Conservation (phyloP, 129 eudicot species). For the Chrysanthemum lavandulifolium region DNA sequence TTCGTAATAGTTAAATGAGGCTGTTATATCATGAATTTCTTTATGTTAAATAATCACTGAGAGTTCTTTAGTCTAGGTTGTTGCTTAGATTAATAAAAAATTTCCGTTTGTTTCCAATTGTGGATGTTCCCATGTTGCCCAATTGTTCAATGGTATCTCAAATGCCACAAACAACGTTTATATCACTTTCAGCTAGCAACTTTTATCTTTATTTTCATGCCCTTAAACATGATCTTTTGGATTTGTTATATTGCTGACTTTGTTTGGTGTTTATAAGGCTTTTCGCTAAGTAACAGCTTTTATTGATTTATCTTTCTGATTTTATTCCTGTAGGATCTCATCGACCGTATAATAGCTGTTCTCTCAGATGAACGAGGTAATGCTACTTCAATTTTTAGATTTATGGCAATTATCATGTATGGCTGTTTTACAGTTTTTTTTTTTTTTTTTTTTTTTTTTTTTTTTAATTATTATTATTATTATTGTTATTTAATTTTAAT, state of each 20-base stretch:
- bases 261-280: too few relatives aligned
- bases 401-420: neutral
- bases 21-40: conserved; percentile 12
- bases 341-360: conserved; percentile 68
- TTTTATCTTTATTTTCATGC: neutral
- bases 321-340: conserved; percentile 67
- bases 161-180: conserved; percentile 6
- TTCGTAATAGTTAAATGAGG: conserved; percentile 2
- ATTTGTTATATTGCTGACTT: conserved; percentile 4
- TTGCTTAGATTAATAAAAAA: conserved; percentile 10
- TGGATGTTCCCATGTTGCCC: neutral
- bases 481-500: neutral
- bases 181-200: neutral
- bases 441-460: too few relatives aligned
- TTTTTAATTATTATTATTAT: too few relatives aligned
- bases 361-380: conserved; percentile 85
- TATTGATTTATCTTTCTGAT: conserved; percentile 17
- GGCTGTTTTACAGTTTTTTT: neutral
- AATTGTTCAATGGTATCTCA: neutral
- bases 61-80: conserved; percentile 2
- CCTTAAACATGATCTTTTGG: neutral
- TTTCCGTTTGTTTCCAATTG: neutral
- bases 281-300: neutral
- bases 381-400: neutral
- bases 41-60: conserved; percentile 1